Conservation (phyloP, 352 stramenopile genomes). For the Globisporangium spiculum region DNA sequence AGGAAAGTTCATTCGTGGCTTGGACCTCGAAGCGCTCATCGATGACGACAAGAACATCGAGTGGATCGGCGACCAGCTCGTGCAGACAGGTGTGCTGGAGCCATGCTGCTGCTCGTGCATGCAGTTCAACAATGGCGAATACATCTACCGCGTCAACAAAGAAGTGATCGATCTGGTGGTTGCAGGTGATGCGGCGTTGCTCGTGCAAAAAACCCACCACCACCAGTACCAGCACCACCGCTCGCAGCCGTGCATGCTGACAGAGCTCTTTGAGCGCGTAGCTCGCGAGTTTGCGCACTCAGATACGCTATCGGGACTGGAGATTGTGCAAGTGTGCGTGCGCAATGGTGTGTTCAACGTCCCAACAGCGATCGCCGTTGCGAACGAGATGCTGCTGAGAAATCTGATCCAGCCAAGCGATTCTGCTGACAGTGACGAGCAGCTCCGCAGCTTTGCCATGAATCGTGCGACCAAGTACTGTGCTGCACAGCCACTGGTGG, state of each 20-base stretch:
- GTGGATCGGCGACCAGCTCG: conserved; percentile 26
- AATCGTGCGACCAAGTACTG: conserved; percentile 9
- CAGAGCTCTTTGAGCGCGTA: conserved; percentile 9
- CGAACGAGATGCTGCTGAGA: conserved; percentile 31
- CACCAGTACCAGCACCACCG: conserved; percentile 6
- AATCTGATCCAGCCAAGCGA: conserved; percentile 25
- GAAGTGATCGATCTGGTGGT: conserved; percentile 9
- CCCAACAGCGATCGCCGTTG: conserved; percentile 32
- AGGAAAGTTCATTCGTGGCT: conserved; percentile 27
- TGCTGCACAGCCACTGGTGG: background rate
- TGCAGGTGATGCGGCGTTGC: background rate
- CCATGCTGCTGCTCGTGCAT: conserved; percentile 34
- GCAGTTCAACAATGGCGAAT: conserved; percentile 26
- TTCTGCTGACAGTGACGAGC: background rate
- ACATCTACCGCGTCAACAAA: conserved; percentile 34
- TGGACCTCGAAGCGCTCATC: conserved; percentile 31
- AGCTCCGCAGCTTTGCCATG: conserved; percentile 13
- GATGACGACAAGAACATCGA: conserved; percentile 19
- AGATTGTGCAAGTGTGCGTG: conserved; percentile 39
- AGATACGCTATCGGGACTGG: conserved; percentile 27
- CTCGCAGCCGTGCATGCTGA: conserved; percentile 14
- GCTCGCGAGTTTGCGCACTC: conserved; percentile 11
- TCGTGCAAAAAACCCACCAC: background rate
- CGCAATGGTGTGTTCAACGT: conserved; percentile 42
- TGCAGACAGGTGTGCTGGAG: conserved; percentile 28